Conservation (phyloP, 2,329 filamentous ascomycete genomes). For the Nigrospora oryzae region DNA sequence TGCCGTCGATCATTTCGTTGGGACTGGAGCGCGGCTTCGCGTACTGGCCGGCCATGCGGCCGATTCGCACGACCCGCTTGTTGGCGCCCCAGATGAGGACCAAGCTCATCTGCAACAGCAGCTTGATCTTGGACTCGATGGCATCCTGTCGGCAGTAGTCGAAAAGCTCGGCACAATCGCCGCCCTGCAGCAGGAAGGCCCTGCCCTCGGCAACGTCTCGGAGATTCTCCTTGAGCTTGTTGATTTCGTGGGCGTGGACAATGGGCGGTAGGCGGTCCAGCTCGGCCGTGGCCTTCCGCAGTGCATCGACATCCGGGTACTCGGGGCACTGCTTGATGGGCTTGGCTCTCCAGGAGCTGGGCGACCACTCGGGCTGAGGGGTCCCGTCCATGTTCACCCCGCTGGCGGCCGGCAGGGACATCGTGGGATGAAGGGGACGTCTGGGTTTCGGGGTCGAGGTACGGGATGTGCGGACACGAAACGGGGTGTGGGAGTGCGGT, state of each 20-base stretch:
- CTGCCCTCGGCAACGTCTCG: constrained; percentile 83
- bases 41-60: constrained; percentile 94
- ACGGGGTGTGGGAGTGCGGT: too few species aligned
- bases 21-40: constrained; percentile 90
- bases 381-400: too few species aligned
- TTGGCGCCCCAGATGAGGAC: constrained; percentile 83
- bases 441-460: too few species aligned
- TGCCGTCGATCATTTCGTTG: constrained; percentile 72
- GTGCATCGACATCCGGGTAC: constrained; percentile 54
- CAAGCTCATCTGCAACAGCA: constrained; percentile 93
- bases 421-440: too few species aligned
- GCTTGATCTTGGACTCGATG: constrained; percentile 94
- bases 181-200: constrained; percentile 89
- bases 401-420: too few species aligned
- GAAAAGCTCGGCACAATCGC: constrained; percentile 95
- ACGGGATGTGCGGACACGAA: too few species aligned
- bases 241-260: constrained; percentile 74
- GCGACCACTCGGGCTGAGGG: constrained; percentile 36
- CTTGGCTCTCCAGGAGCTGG: constrained; percentile 65
- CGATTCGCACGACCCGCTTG: constrained; percentile 84
- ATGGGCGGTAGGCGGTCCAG: constrained; percentile 66
- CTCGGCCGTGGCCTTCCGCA: constrained; percentile 53
- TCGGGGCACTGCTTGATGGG: constrained; percentile 70
- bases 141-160: constrained; percentile 86
- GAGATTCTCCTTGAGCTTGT: constrained; percentile 67